phyloP scores from a whole-genome alignment of 225 moss, liverwort and hornwort species.

The Bryum argenteum region DNA sequence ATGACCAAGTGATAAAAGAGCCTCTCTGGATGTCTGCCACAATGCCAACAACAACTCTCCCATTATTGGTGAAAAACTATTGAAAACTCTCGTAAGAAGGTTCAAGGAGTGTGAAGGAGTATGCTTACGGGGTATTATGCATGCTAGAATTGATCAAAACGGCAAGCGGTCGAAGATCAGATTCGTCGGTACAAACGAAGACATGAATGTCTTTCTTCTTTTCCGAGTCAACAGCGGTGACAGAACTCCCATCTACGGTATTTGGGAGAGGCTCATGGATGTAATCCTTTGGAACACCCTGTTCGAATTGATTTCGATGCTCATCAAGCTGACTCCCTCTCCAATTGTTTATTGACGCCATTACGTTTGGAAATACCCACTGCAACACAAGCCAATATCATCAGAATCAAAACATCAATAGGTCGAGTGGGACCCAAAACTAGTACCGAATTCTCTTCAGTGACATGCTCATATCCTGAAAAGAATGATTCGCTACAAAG shows the following conservation, averaged over 20 bases:
- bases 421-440: too few species aligned
- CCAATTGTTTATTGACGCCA: conserved; percentile 50
- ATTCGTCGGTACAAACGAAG: conserved; percentile 60
- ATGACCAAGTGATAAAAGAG: conserved; percentile 73
- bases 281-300: conserved; percentile 30
- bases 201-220: conserved; percentile 47
- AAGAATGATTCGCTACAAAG: too few species aligned
- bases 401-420: neutral
- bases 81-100: too few species aligned
- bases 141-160: conserved; percentile 62
- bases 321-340: conserved; percentile 49
- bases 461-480: too few species aligned
- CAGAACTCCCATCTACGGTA: neutral
- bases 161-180: conserved; percentile 62
- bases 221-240: neutral
- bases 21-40: conserved; percentile 73
- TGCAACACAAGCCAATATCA: conserved; percentile 28
- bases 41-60: neutral
- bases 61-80: too few species aligned
- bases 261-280: neutral
- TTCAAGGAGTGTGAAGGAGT: neutral
- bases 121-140: conserved; percentile 49
- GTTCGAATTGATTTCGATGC: conserved; percentile 45
- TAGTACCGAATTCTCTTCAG: too few species aligned
- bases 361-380: conserved; percentile 54